phyloP scores from a whole-genome alignment of 1,139 yeast species.

The Nematodospora anomalae region DNA sequence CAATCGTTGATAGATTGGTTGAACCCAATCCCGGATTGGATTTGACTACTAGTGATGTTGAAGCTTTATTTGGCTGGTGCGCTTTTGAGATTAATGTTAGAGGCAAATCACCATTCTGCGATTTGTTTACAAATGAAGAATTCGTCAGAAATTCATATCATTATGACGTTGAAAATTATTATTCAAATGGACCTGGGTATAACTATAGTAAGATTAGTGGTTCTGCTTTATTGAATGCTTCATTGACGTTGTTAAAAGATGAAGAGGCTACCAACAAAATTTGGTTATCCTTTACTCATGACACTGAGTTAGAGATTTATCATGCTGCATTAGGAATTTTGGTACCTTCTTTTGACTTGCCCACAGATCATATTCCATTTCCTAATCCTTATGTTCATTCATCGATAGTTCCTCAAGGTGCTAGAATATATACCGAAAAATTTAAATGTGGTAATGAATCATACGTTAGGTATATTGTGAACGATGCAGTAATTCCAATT shows the following conservation, averaged over 20 bases:
- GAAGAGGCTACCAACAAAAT: slow-evolving; percentile 27
- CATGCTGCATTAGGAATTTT: slow-evolving; percentile 54
- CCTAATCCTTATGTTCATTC: slow-evolving; percentile 45
- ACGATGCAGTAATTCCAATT: slow-evolving; percentile 59
- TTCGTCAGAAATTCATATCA: slow-evolving; percentile 35
- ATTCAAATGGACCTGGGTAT: slow-evolving; percentile 52
- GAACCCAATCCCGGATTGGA: slow-evolving; percentile 31
- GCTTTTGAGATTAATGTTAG: slow-evolving; percentile 55
- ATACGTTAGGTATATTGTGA: slow-evolving; percentile 50
- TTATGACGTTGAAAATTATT: slow-evolving; percentile 46
- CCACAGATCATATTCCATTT: slow-evolving; percentile 32
- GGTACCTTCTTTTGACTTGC: slow-evolving; percentile 23
- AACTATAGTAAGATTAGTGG: slow-evolving; percentile 44
- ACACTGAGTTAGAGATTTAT: slow-evolving; percentile 52
- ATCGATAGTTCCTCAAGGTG: slow-evolving; percentile 58
- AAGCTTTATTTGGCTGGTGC: slow-evolving; percentile 44
- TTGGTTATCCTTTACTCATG: slow-evolving; percentile 58
- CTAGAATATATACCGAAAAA: slow-evolving; percentile 51
- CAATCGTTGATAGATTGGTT: slow-evolving; percentile 40
- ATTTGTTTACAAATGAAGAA: slow-evolving; percentile 51
- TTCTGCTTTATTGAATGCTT: slow-evolving; percentile 49
- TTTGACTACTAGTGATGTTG: slow-evolving; percentile 42
- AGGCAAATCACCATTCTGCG: slow-evolving; percentile 50
- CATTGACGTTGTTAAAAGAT: slow-evolving; percentile 42
- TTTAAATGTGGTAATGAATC: slow-evolving; percentile 39